Evolutionary conservation across 106 monocot genomes (phyloP).

Genomic region (Narthecium ossifragum): DNA sequence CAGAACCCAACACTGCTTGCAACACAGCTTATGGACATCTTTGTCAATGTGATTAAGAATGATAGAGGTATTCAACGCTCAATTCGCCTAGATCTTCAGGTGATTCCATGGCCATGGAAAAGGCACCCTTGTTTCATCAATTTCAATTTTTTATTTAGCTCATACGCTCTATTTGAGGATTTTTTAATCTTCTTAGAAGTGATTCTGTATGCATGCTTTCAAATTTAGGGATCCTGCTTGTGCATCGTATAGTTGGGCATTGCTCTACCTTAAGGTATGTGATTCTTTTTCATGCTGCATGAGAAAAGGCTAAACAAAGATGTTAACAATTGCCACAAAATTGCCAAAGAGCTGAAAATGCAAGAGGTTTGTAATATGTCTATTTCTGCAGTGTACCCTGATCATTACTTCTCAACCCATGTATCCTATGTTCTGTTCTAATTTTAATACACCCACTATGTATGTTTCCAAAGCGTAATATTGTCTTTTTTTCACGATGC

Average conservation of each 20-base stretch:
- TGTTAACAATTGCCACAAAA: no score
- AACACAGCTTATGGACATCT: constrained; percentile 86
- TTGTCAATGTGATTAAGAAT: constrained; percentile 75
- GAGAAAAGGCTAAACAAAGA: no score
- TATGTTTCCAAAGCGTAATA: no score
- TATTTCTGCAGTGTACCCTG: no score
- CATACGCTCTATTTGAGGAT: neutral
- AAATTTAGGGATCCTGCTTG: constrained; percentile 91
- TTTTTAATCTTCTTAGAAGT: neutral
- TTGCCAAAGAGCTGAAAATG: no score
- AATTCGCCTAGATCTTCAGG: constrained; percentile 93
- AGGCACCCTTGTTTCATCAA: constrained; percentile 1
- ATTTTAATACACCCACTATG: no score
- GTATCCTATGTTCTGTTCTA: no score
- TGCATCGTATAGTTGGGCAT: constrained; percentile 74
- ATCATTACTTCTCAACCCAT: no score
- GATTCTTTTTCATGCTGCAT: no score
- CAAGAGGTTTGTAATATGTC: no score
- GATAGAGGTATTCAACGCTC: constrained; percentile 64
- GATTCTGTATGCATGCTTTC: constrained; percentile 52
- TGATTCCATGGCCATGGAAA: constrained; percentile 15
- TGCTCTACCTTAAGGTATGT: constrained; percentile 93
- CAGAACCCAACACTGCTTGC: constrained; percentile 76
- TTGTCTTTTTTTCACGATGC: no score
- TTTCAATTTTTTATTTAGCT: neutral